Conservation (phyloP, 345 rosid genomes). For the Kernera saxatilis region DNA sequence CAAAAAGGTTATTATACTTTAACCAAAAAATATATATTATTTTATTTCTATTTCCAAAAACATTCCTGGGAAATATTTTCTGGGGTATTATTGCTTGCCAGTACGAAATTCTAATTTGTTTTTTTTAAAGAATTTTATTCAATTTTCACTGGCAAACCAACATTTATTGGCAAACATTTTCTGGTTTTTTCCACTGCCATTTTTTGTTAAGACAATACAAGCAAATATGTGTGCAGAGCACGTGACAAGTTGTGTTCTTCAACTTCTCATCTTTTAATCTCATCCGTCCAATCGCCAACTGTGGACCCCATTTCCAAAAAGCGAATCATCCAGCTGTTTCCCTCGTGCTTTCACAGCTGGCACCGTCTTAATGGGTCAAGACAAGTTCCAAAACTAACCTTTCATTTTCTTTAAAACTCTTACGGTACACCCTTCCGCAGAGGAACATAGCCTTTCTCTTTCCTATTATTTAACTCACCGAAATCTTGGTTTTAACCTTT, state of each 20-base stretch:
- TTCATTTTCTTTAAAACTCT: background rate
- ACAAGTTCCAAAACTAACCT: constrained; percentile 25
- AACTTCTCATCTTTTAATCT: constrained; percentile 18
- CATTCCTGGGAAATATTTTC: constrained; percentile 1
- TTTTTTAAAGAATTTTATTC: too few relatives aligned
- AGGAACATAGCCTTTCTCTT: background rate
- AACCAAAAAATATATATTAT: too few relatives aligned
- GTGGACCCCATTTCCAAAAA: background rate
- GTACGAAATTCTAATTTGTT: constrained; percentile 6
- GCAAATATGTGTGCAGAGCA: constrained; percentile 26
- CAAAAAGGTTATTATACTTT: too few relatives aligned
- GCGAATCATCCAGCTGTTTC: constrained; percentile 28
- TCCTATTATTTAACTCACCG: background rate
- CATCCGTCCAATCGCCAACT: background rate
- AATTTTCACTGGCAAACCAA: background rate
- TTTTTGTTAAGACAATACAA: background rate
- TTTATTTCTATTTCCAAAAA: background rate
- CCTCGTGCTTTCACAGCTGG: constrained; percentile 28
- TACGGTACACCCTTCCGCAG: constrained; percentile 7
- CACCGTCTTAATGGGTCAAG: constrained; percentile 22
- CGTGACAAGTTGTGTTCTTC: constrained; percentile 25
- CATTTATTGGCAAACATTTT: constrained; percentile 11
- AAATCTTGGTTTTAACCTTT: background rate
- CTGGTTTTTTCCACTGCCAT: constrained; percentile 2
- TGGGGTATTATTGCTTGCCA: constrained; percentile 20